A percentile compares a stretch with the other conserved stretches of the same genome.
Evolutionary conservation across 2,329 filamentous ascomycete genomes (phyloP).

Genomic region (Fusarium lyarnte): DNA sequence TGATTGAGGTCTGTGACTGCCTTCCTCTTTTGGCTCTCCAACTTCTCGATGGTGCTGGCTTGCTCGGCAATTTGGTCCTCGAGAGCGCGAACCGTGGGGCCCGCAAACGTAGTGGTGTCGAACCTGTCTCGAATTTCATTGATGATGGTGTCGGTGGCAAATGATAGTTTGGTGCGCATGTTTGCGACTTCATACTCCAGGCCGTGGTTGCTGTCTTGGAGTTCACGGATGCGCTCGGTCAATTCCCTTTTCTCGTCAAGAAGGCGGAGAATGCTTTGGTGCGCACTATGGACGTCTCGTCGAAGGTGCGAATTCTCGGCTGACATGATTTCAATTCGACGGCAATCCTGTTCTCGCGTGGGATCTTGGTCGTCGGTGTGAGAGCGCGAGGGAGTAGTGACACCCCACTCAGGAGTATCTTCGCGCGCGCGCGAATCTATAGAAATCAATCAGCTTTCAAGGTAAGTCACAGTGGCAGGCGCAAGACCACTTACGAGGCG

Average conservation of each 20-base stretch:
- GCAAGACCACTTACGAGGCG: not conserved
- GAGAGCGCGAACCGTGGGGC: fast-evolving
- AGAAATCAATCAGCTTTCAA: not conserved
- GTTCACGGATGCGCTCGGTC: not conserved
- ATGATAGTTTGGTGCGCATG: not conserved
- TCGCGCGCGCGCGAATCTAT: not conserved
- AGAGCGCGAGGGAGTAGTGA: not conserved
- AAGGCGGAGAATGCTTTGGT: not conserved
- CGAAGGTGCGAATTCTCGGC: not conserved
- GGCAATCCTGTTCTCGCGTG: not conserved
- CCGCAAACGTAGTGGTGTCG: fast-evolving
- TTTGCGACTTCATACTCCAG: not conserved
- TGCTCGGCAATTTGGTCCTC: fast-evolving
- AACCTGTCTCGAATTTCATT: not conserved
- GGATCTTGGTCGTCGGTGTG: not conserved
- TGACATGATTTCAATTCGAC: not conserved
- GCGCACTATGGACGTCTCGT: not conserved
- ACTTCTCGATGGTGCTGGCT: fast-evolving
- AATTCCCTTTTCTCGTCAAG: not conserved
- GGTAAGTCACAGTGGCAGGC: too few species aligned
- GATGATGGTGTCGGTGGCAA: fast-evolving
- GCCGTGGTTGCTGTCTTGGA: not conserved
- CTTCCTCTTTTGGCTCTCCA: too few species aligned
- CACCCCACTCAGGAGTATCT: too few species aligned
- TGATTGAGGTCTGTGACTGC: too few species aligned